Base-by-base conservation (phyloP, 345 rosid genomes). In the Alliaria petiolata region DNA sequence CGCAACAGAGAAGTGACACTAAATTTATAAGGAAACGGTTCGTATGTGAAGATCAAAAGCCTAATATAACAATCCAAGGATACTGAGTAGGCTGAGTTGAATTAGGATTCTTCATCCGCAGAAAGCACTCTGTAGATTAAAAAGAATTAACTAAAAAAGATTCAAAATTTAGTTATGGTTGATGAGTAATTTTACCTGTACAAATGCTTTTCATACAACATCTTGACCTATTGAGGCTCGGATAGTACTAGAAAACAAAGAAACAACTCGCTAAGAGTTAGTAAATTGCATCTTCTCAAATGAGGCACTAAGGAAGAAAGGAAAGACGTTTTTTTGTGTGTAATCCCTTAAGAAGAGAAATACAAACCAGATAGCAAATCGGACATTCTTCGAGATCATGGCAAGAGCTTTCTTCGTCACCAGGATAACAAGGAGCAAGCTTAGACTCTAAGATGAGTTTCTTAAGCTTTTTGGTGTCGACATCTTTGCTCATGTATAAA, bases 101-200 rank as follows among this genome's bases (percentile, higher is more conserved):
- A 80, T 83, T 88, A 30, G 97, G 97, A 87, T 85, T 89, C 84
- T 95, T 95, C 97, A 95, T 88, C 82, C 89, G 98, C 75, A 95
- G 85, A 81, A 92, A 95, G 76, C 99, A 95, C 83, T 95, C 99
- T 95, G 86, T 66, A 56, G 36, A n/a, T n/a, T n/a, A 49, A 15
- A 49, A 12, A 49, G 17, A 40, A 26, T 30, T 52, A 26, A 0
- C 40, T 47, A 25, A 70, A 22, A 49, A 47, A 62, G 39, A 53
- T 51, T 20, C 3, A 20, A 9, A 14, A 71, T 39, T 10, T n/a
- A 53, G 45, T 19, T 20, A 71, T 19, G 28, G 19, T 19, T 14
- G 36, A 62, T n/a, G 54, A 43, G 30, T 68, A 67, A 14, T 25
- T 25, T 15, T 76, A 87, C 96, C 98, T 78, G 98, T 93, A 79